These are phyloP conservation scores for Teunomyces barrocoloradensis DNA, from an alignment of 805 yeast genomes.

Conservation along the genomic window DNA sequence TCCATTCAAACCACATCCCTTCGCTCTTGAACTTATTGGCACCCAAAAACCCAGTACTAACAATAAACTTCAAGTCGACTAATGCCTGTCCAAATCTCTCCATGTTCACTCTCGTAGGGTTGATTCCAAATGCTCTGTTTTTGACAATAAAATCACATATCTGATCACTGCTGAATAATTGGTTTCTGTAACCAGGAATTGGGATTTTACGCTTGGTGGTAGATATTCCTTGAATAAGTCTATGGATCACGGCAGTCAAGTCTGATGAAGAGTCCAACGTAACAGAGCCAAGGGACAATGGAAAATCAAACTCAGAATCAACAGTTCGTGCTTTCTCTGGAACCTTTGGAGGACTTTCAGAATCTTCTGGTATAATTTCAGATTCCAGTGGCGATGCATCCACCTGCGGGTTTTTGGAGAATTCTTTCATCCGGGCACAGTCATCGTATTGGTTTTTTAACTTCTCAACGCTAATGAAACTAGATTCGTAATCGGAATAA, in stretches of 20 bases:
- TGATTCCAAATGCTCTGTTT: constrained; percentile 29
- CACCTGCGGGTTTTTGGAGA: constrained; percentile 13
- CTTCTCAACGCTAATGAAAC: constrained; percentile 25
- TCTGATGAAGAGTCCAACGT: constrained; percentile 15
- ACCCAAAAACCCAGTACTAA: constrained; percentile 30
- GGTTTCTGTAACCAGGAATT: constrained; percentile 39
- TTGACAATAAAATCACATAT: constrained; percentile 27
- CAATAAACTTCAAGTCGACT: constrained; percentile 31
- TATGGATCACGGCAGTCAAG: constrained; percentile 20
- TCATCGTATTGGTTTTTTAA: constrained; percentile 30
- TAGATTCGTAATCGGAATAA: constrained; percentile 23
- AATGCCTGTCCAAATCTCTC: constrained; percentile 42
- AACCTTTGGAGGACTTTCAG: neutral
- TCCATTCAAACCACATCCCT: constrained; percentile 46
- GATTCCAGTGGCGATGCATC: constrained; percentile 3
- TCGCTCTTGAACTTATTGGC: constrained; percentile 38
- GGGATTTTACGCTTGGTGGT: constrained; percentile 32
- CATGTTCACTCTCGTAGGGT: constrained; percentile 34
- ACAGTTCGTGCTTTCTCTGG: neutral
- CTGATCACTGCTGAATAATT: constrained; percentile 39
- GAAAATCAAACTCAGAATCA: constrained; percentile 25
- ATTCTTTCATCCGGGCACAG: constrained; percentile 30
- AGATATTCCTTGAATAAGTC: constrained; percentile 22
- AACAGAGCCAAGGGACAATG: constrained; percentile 29
- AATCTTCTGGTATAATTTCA: constrained; percentile 1